Evolutionary conservation across 78 protist genomes (phyloP).

Genomic region (Cyanophora paradoxa): DNA sequence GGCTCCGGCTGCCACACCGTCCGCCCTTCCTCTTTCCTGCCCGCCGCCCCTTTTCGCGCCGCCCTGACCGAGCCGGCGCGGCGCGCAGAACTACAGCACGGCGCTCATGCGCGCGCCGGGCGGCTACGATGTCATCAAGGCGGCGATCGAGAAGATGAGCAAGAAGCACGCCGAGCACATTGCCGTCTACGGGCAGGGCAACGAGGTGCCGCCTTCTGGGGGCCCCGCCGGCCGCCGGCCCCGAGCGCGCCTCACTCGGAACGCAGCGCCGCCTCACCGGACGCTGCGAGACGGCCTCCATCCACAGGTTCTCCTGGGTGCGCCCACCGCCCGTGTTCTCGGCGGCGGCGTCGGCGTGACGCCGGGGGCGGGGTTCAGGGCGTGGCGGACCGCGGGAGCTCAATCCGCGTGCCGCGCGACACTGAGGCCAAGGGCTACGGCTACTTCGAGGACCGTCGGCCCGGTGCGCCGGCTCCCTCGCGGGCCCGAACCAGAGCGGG

Average conservation of each 20-base stretch:
- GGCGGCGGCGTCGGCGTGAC: no score
- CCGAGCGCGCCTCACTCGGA: no score
- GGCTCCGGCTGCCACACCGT: slow-evolving; percentile 88
- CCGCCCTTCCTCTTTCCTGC: no score
- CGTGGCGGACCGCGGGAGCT: no score
- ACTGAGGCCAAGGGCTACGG: slow-evolving; percentile 44
- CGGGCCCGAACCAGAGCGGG: no score
- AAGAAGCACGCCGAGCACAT: slow-evolving; percentile 53
- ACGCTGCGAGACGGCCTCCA: slow-evolving; percentile 69
- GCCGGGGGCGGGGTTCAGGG: no score
- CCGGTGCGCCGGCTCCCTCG: no score
- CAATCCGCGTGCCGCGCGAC: slow-evolving; percentile 68
- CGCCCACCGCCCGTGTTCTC: no score
- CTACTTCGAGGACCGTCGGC: slow-evolving; percentile 74
- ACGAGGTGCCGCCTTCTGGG: no score
- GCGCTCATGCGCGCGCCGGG: slow-evolving; percentile 53
- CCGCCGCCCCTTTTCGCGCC: no score
- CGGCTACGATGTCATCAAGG: slow-evolving; percentile 44
- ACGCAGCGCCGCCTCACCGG: slow-evolving; percentile 82
- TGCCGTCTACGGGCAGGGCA: slow-evolving; percentile 68
- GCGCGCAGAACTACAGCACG: slow-evolving; percentile 84
- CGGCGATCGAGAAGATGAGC: slow-evolving; percentile 26
- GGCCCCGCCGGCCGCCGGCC: no score
- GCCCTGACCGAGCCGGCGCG: no score
- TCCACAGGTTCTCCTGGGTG: slow-evolving; percentile 61